Percentiles rank a stretch among this genome's conserved stretches.
phyloP scores from a whole-genome alignment of 768 basidiomycete genomes.

The Agaricus sinodeliciosus region DNA sequence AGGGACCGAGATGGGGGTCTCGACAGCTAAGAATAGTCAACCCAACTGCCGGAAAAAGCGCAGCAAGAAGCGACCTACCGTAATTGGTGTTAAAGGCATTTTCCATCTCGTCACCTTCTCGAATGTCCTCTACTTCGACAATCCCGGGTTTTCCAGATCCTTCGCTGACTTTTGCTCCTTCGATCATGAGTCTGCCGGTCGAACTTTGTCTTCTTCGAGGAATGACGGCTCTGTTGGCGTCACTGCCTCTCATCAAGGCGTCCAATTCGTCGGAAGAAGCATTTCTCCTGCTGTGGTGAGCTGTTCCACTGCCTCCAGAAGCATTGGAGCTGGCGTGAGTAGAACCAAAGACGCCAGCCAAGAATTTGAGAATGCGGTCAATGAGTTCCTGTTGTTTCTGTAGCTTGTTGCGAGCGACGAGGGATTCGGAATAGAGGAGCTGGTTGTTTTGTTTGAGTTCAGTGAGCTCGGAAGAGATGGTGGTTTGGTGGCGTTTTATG shows the following conservation, averaged over 20 bases:
- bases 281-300: constrained; percentile 22
- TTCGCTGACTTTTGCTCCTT: constrained; percentile 29
- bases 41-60: not conserved
- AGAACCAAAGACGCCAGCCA: constrained; percentile 83
- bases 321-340: constrained; percentile 16
- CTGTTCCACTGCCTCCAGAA: constrained; percentile 17
- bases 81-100: not conserved
- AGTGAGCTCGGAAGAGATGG: constrained; percentile 85
- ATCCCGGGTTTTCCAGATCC: constrained; percentile 26
- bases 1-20: constrained; percentile 36
- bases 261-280: constrained; percentile 10
- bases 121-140: constrained; percentile 19
- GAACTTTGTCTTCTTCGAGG: not conserved
- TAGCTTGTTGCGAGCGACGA: constrained; percentile 69
- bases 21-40: constrained; percentile 28
- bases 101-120: not conserved
- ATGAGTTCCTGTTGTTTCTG: constrained; percentile 96
- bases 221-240: not conserved
- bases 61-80: constrained; percentile 13
- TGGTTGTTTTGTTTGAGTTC: constrained; percentile 86
- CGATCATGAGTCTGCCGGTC: constrained; percentile 60
- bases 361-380: constrained; percentile 89
- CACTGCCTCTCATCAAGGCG: not conserved
- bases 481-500: constrained; percentile 87
- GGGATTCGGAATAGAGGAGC: constrained; percentile 87